Evolutionary conservation across 306 rosid genomes (phyloP).

Genomic region (apple (Malus domestica)): ASM211411v1 NC_041796.1:3144001-3144500

Average conservation of each 20-base stretch:
- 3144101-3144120: neutral
- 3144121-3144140: neutral
- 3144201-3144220: neutral
- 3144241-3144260: neutral
- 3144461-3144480: neutral
- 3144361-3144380: neutral
- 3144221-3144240: constrained; percentile 1
- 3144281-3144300: neutral
- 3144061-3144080: neutral
- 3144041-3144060: neutral
- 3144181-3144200: neutral
- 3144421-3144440: neutral
- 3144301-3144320: neutral
- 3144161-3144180: neutral
- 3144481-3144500: neutral
- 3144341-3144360: neutral
- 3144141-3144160: neutral
- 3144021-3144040: neutral
- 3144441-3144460: neutral
- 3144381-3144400: neutral
- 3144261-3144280: neutral
- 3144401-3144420: neutral
- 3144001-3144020: neutral
- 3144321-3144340: neutral
- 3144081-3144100: neutral